Evolutionary conservation across 2,329 filamentous ascomycete species (phyloP).

Genomic region (Fusarium brevicatenulatum): DNA sequence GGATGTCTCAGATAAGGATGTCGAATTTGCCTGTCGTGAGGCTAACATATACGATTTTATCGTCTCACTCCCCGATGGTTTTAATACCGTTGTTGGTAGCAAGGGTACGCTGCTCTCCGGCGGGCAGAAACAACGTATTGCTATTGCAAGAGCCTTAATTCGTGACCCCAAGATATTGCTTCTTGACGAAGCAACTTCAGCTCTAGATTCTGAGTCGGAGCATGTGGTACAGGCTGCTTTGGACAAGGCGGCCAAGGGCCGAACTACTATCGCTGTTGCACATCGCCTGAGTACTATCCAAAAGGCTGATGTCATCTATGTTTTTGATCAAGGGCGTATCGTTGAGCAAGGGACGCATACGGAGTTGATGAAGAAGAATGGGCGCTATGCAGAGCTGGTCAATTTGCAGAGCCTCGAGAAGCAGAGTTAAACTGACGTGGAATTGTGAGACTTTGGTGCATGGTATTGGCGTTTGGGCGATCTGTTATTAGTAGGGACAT

Average conservation of each 20-base stretch:
- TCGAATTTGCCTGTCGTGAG: conserved; percentile 84
- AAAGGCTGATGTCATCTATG: conserved; percentile 93
- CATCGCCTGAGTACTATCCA: conserved; percentile 93
- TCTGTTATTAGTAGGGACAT: background rate
- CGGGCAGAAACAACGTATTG: conserved; percentile 94
- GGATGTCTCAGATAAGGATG: conserved; percentile 74
- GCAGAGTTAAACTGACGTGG: conserved; percentile 40
- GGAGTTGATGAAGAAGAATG: conserved; percentile 75
- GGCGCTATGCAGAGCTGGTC: conserved; percentile 81
- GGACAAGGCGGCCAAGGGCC: conserved; percentile 82
- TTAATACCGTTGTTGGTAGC: conserved; percentile 85
- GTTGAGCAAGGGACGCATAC: conserved; percentile 85
- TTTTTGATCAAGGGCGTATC: conserved; percentile 90
- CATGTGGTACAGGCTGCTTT: conserved; percentile 84
- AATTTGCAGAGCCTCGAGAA: conserved; percentile 82
- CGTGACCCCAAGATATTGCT: conserved; percentile 90
- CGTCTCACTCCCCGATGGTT: conserved; percentile 83
- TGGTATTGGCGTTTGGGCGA: conserved; percentile 31
- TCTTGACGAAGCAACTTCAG: conserved; percentile 83
- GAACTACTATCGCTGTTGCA: conserved; percentile 93
- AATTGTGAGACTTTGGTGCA: conserved; percentile 9
- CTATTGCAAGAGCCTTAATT: conserved; percentile 89
- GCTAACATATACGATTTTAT: conserved; percentile 96
- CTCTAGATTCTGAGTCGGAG: conserved; percentile 80
- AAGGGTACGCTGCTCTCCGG: conserved; percentile 89